Base-by-base conservation (phyloP, 352 stramenopile genomes). In the Globisporangium nagaii region DNA sequence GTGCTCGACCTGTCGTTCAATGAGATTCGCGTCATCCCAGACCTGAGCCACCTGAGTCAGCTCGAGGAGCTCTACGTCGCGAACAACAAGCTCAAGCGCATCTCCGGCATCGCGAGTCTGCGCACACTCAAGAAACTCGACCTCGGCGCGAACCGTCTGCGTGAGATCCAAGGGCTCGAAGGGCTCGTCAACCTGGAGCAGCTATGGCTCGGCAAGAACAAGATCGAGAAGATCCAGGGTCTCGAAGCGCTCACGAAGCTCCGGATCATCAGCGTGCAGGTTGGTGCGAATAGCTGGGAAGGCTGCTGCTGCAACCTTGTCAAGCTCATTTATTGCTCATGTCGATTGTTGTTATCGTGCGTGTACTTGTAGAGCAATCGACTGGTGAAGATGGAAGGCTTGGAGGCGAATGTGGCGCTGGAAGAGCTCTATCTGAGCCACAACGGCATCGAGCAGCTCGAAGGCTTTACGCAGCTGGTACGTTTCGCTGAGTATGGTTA, bases 151-250 rank as follows among this genome's bases (percentile, higher is more conserved):
- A 99, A 99, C 65, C 75, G 94, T n/a, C 62, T 97, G 43, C 88
- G 95, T 5, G 68, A 74, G 22, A 98, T 99, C 60, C 84, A 97
- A 46, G 93, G 96, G 25, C 60, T 99, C 4, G 70, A 93, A 20
- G 73, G 80, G 17, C 74, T 98, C 22, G 71, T 70, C 0, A 84
- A 89, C 44, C 69, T 99, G 7, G 88, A 98, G 68, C 86, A 98
- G 63, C 71, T 99, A 24, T 99, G 96, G 96, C 70, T 99, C 5
- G 96, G 96, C 7, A 98, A 98, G 60, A 99, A 99, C 79, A 99
- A 98, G 63, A 98, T 99, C 70, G 90, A 96, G 62, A 68, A 74
- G 45, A 97, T 99, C 42, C 54, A 89, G 40, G 84, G 82, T 1
- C 69, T 98, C 13, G 75, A 90, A 3, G 70, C 71, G 35, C 74